These are phyloP conservation scores for Arachnopeziza araneosa DNA, from an alignment of 2,329 filamentous ascomycete genomes.

Conservation along the genomic window DNA sequence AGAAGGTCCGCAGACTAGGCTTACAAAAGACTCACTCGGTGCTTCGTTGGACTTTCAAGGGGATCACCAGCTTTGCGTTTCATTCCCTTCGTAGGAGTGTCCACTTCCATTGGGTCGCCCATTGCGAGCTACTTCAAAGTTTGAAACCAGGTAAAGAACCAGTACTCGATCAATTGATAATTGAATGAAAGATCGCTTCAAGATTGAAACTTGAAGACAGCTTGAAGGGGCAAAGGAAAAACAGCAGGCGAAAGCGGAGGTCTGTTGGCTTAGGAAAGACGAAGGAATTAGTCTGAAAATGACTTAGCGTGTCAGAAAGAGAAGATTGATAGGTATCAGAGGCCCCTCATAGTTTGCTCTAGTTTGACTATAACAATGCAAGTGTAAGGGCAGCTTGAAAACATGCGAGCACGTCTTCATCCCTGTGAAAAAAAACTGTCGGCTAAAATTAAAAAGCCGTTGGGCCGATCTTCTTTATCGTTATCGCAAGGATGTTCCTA, in stretches of 20 bases:
- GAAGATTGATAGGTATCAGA: neutral
- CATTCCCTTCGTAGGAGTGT: slow-evolving; percentile 16
- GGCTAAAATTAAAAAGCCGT: neutral
- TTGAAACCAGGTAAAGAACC: neutral
- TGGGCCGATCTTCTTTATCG: neutral
- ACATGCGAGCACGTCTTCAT: slow-evolving; percentile 15
- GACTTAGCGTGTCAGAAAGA: neutral
- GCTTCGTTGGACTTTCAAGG: slow-evolving; percentile 14
- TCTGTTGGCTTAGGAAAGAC: neutral
- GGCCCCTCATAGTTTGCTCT: too few relatives aligned
- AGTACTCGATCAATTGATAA: neutral
- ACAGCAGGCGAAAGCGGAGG: neutral
- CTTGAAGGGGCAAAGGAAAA: neutral
- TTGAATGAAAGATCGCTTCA: neutral
- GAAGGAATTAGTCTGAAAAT: neutral
- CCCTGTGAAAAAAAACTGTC: slow-evolving; percentile 2
- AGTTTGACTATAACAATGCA: neutral
- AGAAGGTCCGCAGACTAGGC: neutral
- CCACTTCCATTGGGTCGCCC: slow-evolving; percentile 24
- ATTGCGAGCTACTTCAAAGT: slow-evolving; percentile 6
- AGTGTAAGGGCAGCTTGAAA: neutral
- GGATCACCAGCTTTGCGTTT: slow-evolving; percentile 26
- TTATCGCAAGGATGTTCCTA: neutral
- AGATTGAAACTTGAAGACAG: neutral
- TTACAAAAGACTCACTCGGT: slow-evolving; percentile 10